Evolutionary conservation across 164 flowering plant genomes (phyloP), one percentile per base, ranked within the genome.

Genomic region (Malania oleifera): DNA sequence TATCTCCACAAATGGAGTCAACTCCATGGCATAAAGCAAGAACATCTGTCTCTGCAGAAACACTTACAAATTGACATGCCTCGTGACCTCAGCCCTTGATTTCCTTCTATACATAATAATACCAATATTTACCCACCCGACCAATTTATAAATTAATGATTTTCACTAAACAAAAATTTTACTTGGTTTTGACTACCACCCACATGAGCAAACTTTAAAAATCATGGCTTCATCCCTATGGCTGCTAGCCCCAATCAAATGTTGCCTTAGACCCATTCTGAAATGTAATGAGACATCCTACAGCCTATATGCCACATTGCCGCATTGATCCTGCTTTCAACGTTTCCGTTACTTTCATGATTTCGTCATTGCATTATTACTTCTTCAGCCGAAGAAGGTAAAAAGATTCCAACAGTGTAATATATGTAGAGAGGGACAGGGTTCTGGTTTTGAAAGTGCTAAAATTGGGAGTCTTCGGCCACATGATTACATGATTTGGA

Each of bases 371-470:
- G 52, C 27, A 18, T 44, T 50, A 18, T 44, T 50, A 4, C 50
- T 51, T 57, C 45, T 44, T 61, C 43, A 38, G 22, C 51, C 5
- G 18, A 41, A 34, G 22, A 65, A 65, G 61, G 52, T 43, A 22
- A 54, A 64, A 60, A 64, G 57, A 35, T 54, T 34, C 65, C 68
- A 45, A 43, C 61, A 71, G 64, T n/a, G n/a, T 60, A 54, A 65
- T 66, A 6, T n/a, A n/a, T n/a, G n/a, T n/a, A n/a, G 35, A 55
- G 18, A 59, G 60, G 35, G 53, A 63, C 56, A 56, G 73, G 56
- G 54, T 51, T 57, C 24, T 50, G n/a, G 11, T 28, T 19, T 40
- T 26, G 5, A 57, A n/a, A 22, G 34, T 37, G 22, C 45, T 48
- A 15, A 0, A 41, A 38, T 20, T 15, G 23, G 41, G 29, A 53